A percentile compares a stretch with the other conserved stretches of the same genome.
These are phyloP conservation scores for Epipyxis sp. DNA, from an alignment of 108 stramenopile species.

Conservation along the genomic window DNA sequence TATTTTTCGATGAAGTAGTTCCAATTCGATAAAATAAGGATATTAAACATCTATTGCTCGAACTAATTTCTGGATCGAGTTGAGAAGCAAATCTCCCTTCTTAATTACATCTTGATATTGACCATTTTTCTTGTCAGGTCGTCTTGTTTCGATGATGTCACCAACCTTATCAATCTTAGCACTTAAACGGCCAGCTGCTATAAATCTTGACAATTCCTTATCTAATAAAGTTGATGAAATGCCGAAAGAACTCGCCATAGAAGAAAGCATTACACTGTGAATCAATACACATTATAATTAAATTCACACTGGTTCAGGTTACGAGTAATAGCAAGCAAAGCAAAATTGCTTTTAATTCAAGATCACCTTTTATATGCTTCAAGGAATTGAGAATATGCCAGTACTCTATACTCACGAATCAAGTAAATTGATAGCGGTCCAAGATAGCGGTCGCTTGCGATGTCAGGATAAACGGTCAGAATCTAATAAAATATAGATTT, in stretches of 20 bases:
- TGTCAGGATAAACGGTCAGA: background rate
- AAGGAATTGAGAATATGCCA: conserved; percentile 93
- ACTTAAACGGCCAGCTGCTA: conserved; percentile 83
- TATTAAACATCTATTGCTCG: conserved; percentile 84
- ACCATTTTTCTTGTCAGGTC: conserved; percentile 90
- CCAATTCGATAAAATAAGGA: background rate
- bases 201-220: conserved; percentile 88
- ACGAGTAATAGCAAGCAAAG: too few relatives aligned
- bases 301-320: too few relatives aligned
- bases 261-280: conserved; percentile 81
- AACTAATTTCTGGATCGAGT: conserved; percentile 89
- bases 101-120: conserved; percentile 94
- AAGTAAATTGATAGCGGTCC: conserved; percentile 74
- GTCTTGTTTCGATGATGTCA: conserved; percentile 90
- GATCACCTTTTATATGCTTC: too few relatives aligned
- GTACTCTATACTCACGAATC: conserved; percentile 84
- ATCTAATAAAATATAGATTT: background rate
- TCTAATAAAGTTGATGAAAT: conserved; percentile 79
- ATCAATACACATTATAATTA: too few relatives aligned
- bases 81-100: conserved; percentile 91
- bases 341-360: too few relatives aligned
- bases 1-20: background rate
- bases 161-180: conserved; percentile 98
- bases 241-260: conserved; percentile 92
- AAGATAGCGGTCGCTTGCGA: conserved; percentile 52